Evolutionary conservation across 345 rosid genomes (phyloP).

Genomic region (Hibiscus trionum): DNA sequence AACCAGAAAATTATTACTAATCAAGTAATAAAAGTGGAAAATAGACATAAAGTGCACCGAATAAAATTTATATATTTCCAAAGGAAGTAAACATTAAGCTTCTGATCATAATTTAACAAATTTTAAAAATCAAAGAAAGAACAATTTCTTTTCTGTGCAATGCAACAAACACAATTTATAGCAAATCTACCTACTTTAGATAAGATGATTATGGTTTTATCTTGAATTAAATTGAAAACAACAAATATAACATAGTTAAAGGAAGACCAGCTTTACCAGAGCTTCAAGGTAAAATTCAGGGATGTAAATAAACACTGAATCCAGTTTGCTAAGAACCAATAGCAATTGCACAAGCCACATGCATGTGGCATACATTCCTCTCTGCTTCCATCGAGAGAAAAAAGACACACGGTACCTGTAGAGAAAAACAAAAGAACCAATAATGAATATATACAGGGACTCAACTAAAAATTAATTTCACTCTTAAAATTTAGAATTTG

Average conservation of each 20-base stretch:
- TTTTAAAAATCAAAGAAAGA: neutral
- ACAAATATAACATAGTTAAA: neutral
- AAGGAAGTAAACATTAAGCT: neutral
- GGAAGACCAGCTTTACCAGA: constrained; percentile 44
- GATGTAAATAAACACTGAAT: constrained; percentile 66
- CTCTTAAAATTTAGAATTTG: neutral
- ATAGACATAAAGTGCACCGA: neutral
- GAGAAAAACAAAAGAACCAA: constrained; percentile 8
- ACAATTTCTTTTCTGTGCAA: neutral
- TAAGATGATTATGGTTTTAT: neutral
- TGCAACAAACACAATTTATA: neutral
- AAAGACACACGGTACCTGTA: constrained; percentile 82
- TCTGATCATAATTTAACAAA: neutral
- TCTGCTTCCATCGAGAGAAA: constrained; percentile 91
- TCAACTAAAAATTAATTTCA: neutral
- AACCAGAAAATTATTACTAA: constrained; percentile 1
- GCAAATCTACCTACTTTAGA: neutral
- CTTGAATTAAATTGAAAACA: neutral
- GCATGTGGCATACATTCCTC: constrained; percentile 97
- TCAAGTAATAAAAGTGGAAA: neutral
- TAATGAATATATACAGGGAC: neutral
- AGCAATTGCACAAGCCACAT: constrained; percentile 92
- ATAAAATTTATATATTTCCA: neutral
- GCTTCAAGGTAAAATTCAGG: constrained; percentile 91
- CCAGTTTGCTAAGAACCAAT: constrained; percentile 82